Percentiles rank a stretch among this genome's conserved stretches.
These are phyloP conservation scores for Panicum hallii DNA, from an alignment of 202 grass and related monocot genomes.

Conservation along the genomic window DNA sequence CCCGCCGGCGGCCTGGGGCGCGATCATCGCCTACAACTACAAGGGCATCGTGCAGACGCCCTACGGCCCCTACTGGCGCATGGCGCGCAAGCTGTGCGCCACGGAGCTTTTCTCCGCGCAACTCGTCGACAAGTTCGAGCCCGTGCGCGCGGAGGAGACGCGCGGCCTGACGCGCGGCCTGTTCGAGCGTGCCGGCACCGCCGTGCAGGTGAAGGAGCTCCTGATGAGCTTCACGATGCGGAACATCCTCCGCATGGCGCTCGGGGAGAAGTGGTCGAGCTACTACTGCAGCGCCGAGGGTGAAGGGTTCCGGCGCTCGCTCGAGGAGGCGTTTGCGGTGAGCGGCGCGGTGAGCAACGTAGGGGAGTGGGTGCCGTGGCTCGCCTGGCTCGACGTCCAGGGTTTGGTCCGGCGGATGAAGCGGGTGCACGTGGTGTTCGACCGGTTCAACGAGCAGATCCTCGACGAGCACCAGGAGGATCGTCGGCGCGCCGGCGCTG, in stretches of 20 bases:
- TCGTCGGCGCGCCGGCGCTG: neutral
- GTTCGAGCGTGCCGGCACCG: neutral
- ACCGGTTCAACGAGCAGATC: slow-evolving; percentile 50
- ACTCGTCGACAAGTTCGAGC: slow-evolving; percentile 33
- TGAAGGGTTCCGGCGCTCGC: neutral
- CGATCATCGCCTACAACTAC: slow-evolving; percentile 6
- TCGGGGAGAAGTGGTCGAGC: neutral
- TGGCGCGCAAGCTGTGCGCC: slow-evolving; percentile 8
- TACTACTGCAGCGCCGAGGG: neutral
- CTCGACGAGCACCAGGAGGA: slow-evolving; percentile 50
- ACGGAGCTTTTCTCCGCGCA: slow-evolving; percentile 42
- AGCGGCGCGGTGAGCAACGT: neutral
- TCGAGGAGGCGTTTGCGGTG: neutral
- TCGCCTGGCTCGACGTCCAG: slow-evolving; percentile 44
- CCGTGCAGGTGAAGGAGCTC: neutral
- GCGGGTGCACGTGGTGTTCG: slow-evolving; percentile 36
- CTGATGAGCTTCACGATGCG: neutral
- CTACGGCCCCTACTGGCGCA: slow-evolving; percentile 8
- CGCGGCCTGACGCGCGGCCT: neutral
- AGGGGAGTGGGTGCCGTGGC: slow-evolving; percentile 17
- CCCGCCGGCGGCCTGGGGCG: neutral
- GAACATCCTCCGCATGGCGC: slow-evolving; percentile 1
- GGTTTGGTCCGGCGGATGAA: slow-evolving; percentile 48
- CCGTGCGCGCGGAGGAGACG: neutral
- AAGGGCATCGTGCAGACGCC: slow-evolving; percentile 30